Percentiles rank a stretch among this genome's conserved stretches.
phyloP scores from a whole-genome alignment of 768 basidiomycete species.

The Brasilioporus rufonigricans region DNA sequence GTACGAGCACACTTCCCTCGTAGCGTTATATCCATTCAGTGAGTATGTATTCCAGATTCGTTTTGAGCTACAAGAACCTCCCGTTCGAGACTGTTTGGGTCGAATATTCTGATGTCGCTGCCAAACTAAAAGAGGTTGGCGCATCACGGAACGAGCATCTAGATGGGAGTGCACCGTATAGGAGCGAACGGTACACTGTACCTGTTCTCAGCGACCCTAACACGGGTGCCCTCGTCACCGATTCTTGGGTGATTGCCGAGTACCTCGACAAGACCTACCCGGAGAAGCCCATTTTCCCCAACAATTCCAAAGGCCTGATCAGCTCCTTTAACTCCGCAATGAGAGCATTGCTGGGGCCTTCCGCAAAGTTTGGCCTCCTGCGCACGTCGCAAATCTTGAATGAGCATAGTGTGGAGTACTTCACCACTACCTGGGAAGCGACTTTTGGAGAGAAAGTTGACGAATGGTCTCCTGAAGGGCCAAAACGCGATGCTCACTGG shows the following conservation, averaged over 20 bases:
- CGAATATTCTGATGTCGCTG: constrained; percentile 34
- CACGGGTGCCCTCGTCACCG: constrained; percentile 26
- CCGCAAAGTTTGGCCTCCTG: constrained; percentile 17
- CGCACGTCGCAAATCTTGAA: constrained; percentile 31
- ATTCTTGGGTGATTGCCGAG: constrained; percentile 32
- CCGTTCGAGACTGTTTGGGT: constrained; percentile 35
- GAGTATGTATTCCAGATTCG: constrained; percentile 21
- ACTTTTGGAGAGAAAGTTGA: constrained; percentile 38
- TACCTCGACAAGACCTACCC: constrained; percentile 38
- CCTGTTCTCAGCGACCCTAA: constrained; percentile 35
- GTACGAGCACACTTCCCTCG: constrained; percentile 10
- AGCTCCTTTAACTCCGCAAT: constrained; percentile 14
- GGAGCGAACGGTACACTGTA: constrained; percentile 26
- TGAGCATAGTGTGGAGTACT: constrained; percentile 37
- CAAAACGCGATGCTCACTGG: constrained; percentile 30
- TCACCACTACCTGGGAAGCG: constrained; percentile 33
- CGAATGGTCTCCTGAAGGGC: constrained; percentile 37
- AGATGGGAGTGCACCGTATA: constrained; percentile 26
- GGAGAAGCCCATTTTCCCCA: constrained; percentile 28
- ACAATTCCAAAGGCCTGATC: constrained; percentile 23
- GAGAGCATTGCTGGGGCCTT: not conserved
- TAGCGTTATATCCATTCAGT: not conserved
- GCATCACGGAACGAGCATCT: constrained; percentile 14
- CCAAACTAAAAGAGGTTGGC: constrained; percentile 26
- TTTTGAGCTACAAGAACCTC: constrained; percentile 32